Evolutionary conservation across 208 protist genomes (phyloP), one percentile per base, ranked within the genome.

Genomic region (Trypanosoma platydactyli): DNA sequence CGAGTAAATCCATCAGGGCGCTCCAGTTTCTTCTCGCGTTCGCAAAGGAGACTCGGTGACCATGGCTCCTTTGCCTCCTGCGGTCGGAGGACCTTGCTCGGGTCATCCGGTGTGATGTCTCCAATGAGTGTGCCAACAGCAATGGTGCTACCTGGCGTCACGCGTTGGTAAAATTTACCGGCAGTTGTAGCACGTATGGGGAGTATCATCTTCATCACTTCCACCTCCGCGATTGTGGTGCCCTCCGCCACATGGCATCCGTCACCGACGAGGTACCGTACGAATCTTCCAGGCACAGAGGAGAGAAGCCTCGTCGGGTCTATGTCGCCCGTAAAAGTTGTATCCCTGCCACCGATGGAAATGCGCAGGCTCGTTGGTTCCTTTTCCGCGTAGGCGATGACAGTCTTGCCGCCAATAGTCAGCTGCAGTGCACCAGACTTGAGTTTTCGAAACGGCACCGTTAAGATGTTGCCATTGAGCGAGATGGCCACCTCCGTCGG

Each of bases 121-220:
- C 84, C 97, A 38, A 99, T 70, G 40, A 99, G 75, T 20, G 95
- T 89, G 62, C 98, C 98, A 22, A 96, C 68, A n/a, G 80, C 52
- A 66, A 99, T 84, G 55, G 97, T 94, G 67, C 83, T 88, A 50
- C 98, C 97, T n/a, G 92, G 65, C 9, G 84, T 50, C 25, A 88
- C 83, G 29, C 74, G 71, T 54, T 91, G 87, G 50, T 93, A 76
- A 44, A 98, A 48, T 40, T 68, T 72, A 61, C 97, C 97, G 3
- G 81, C 74, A 0, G 92, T 87, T 46, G 78, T 77, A 6, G 84
- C 83, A 12, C 88, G 77, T 11, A 99, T 59, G 22, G 96, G 89
- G 70, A 99, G 84, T 71, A 98, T 93, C 98, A 99, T 99, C 83
- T 99, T 99, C 98, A 99, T 99, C n/a, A 98, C 96, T 73, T 99